These are phyloP conservation scores for Gynostemma pentaphyllum DNA, from an alignment of 306 rosid species.

Conservation along the genomic window DNA sequence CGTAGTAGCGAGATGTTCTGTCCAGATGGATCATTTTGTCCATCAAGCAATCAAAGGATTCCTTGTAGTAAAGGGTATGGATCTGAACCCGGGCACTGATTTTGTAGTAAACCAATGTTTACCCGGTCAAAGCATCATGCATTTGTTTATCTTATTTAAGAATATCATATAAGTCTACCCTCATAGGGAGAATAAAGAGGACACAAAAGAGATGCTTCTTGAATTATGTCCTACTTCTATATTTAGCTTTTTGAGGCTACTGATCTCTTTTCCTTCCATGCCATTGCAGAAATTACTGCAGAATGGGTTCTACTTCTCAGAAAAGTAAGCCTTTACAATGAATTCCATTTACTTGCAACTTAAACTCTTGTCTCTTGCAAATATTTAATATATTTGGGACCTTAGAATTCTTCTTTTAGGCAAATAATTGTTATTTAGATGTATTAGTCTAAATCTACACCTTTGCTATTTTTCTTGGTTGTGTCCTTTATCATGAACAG, in stretches of 20 bases:
- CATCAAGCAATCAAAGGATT: conserved; percentile 46
- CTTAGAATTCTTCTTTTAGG: background rate
- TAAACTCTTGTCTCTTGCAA: background rate
- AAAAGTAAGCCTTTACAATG: conserved; percentile 38
- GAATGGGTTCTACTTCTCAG: conserved; percentile 79
- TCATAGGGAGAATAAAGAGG: background rate
- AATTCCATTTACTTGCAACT: background rate
- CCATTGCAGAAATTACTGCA: conserved; percentile 75
- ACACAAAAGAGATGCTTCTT: too few species aligned
- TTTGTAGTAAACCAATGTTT: conserved; percentile 5
- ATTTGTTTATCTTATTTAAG: background rate
- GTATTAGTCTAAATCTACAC: background rate
- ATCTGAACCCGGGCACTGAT: conserved; percentile 13
- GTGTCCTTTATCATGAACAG: background rate
- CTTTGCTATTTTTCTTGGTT: background rate
- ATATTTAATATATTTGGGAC: background rate
- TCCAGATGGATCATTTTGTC: conserved; percentile 83
- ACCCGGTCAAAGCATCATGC: background rate
- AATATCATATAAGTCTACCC: background rate
- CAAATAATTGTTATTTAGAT: background rate
- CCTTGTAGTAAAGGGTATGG: conserved; percentile 75
- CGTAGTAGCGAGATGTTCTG: conserved; percentile 71
- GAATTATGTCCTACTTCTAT: too few species aligned
- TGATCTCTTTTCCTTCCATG: conserved; percentile 12
- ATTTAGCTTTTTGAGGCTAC: conserved; percentile 14